Conservation (phyloP, 805 yeast genomes). For the Teunomyces lycoperdinae region DNA sequence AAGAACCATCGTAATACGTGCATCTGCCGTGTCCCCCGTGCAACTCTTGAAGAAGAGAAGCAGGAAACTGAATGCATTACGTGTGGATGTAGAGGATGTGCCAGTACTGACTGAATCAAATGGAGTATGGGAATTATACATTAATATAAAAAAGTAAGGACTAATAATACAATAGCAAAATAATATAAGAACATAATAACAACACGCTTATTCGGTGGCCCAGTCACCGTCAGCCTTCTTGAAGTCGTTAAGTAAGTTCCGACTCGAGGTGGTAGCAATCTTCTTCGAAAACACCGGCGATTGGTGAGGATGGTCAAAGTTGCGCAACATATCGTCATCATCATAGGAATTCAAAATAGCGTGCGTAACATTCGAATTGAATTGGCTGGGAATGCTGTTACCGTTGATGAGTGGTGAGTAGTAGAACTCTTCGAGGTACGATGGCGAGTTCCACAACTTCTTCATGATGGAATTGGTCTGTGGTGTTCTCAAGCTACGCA, state of each 20-base stretch:
- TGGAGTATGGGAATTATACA: not conserved
- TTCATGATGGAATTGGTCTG: conserved; percentile 44
- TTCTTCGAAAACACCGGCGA: conserved; percentile 9
- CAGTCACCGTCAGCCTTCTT: not conserved
- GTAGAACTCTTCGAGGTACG: conserved; percentile 65
- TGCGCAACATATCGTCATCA: conserved; percentile 45
- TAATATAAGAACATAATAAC: not conserved
- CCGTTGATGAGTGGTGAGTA: conserved; percentile 36
- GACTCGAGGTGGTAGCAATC: conserved; percentile 9
- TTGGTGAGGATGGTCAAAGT: conserved; percentile 28
- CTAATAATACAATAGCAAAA: conserved; percentile 7
- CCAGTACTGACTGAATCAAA: conserved; percentile 59
- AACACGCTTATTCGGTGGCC: not conserved
- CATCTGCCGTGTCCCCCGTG: conserved; percentile 80
- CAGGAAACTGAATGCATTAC: conserved; percentile 56
- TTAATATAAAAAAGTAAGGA: conserved; percentile 5
- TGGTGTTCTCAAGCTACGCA: conserved; percentile 37
- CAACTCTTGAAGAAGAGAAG: conserved; percentile 35
- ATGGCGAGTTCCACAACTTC: conserved; percentile 64
- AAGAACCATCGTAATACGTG: conserved; percentile 64
- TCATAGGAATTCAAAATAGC: conserved; percentile 36
- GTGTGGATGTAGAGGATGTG: conserved; percentile 86
- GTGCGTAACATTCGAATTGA: conserved; percentile 8
- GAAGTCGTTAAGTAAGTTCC: conserved; percentile 18
- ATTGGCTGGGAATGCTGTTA: conserved; percentile 5